Evolutionary conservation across 2,329 filamentous ascomycete genomes (phyloP).

Genomic region (Phialemonium atrogriseum): DNA sequence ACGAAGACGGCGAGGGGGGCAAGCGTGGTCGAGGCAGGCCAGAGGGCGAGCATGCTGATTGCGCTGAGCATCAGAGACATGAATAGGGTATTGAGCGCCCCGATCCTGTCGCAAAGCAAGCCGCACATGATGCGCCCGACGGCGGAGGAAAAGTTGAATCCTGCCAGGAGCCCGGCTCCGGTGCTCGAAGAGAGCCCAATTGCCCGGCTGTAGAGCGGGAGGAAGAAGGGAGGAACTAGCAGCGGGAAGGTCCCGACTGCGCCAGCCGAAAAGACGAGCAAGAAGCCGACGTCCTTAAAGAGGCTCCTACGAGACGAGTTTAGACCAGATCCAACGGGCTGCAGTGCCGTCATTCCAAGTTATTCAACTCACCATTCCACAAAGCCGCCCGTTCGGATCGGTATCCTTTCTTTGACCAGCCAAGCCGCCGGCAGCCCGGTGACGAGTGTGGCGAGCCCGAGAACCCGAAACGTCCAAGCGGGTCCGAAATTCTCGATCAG

Average conservation of each 20-base stretch:
- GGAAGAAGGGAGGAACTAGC: slow-evolving; percentile 53
- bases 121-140: slow-evolving; percentile 48
- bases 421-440: slow-evolving; percentile 49
- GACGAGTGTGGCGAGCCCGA: slow-evolving; percentile 41
- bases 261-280: slow-evolving; percentile 43
- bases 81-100: slow-evolving; percentile 46
- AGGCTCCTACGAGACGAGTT: slow-evolving; percentile 31
- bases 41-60: slow-evolving; percentile 51
- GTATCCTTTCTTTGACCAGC: slow-evolving; percentile 39
- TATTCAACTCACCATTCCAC: slow-evolving; percentile 36
- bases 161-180: slow-evolving; percentile 50
- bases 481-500: slow-evolving; percentile 32
- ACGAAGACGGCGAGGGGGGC: slow-evolving; percentile 48
- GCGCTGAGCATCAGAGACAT: slow-evolving; percentile 41
- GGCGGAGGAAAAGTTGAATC: slow-evolving; percentile 53
- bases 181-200: slow-evolving; percentile 43
- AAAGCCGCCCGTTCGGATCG: slow-evolving; percentile 27
- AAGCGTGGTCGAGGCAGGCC: slow-evolving; percentile 49
- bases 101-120: slow-evolving; percentile 43
- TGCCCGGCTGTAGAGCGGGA: slow-evolving; percentile 46
- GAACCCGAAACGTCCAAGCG: slow-evolving; percentile 43
- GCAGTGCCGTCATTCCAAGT: slow-evolving; percentile 5
- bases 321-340: too few species aligned
- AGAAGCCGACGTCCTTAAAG: slow-evolving; percentile 43
- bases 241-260: slow-evolving; percentile 51